phyloP scores from a whole-genome alignment of 2,329 filamentous ascomycete genomes.

The Aspergillus caelatus region DNA sequence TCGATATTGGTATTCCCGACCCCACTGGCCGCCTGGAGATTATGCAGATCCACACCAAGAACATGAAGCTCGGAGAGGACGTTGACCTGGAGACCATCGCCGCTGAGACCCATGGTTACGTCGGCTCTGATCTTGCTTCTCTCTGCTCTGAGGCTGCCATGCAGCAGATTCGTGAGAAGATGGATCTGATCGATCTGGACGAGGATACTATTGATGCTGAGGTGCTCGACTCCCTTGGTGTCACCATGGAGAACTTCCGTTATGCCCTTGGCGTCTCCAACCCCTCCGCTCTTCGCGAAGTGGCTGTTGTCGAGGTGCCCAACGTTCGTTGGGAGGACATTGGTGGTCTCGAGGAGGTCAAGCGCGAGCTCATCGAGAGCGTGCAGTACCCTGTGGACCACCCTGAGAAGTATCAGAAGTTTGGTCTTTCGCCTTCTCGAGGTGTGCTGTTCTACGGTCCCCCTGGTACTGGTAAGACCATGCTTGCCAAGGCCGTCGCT shows the following conservation, averaged over 20 bases:
- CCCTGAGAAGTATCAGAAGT: constrained; percentile 99
- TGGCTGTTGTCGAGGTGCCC: constrained; percentile 97
- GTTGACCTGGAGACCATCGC: constrained; percentile 97
- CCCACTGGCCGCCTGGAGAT: constrained; percentile 98
- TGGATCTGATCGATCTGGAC: constrained; percentile 98
- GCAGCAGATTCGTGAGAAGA: constrained; percentile 99
- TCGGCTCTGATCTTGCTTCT: constrained; percentile 96
- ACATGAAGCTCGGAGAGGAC: constrained; percentile 98
- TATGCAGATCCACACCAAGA: constrained; percentile 99
- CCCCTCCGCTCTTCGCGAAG: constrained; percentile 96
- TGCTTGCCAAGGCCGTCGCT: constrained; percentile 98
- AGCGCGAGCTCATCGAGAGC: constrained; percentile 98
- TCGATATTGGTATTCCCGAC: constrained; percentile 97
- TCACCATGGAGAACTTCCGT: constrained; percentile 99
- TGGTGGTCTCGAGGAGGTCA: constrained; percentile 96
- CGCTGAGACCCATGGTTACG: constrained; percentile 97
- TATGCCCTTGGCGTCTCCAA: constrained; percentile 98
- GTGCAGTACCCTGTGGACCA: constrained; percentile 99
- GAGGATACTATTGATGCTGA: constrained; percentile 99
- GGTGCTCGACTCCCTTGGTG: constrained; percentile 94
- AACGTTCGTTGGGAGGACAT: constrained; percentile 99
- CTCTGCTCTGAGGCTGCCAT: constrained; percentile 99
- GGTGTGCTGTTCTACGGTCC: constrained; percentile 99
- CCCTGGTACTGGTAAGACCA: constrained; percentile 99
- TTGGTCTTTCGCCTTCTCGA: constrained; percentile 94